A percentile compares a stretch with the other conserved stretches of the same genome.
These are phyloP conservation scores for Penicillium bialowiezense DNA, from an alignment of 495 filamentous ascomycete species.

Conservation along the genomic window DNA sequence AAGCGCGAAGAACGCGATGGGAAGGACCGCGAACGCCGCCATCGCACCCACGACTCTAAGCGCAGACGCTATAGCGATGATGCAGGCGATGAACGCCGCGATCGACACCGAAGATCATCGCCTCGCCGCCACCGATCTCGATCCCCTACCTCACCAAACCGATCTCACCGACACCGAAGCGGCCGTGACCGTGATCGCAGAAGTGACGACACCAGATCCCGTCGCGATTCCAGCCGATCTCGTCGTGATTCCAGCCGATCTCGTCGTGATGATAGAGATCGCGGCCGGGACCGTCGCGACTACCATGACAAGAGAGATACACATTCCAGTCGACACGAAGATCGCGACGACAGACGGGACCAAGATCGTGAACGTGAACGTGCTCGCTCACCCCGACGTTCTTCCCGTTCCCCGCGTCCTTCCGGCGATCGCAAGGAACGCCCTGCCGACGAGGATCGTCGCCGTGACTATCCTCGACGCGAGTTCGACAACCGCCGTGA, in stretches of 20 bases:
- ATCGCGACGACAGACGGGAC: constrained; percentile 29
- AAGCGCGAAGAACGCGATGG: constrained; percentile 40
- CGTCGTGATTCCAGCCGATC: constrained; percentile 9
- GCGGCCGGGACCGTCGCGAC: constrained; percentile 17
- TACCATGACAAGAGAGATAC: constrained; percentile 13
- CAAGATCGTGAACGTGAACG: constrained; percentile 10
- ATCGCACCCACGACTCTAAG: constrained; percentile 24
- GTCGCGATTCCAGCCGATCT: too few species aligned
- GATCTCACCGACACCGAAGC: constrained; percentile 28
- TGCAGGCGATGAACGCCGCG: constrained; percentile 25
- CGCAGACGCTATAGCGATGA: constrained; percentile 30
- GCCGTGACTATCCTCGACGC: constrained; percentile 18
- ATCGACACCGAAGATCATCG: constrained; percentile 19
- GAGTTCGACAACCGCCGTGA: constrained; percentile 17
- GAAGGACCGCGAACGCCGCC: constrained; percentile 15
- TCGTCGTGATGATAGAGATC: constrained; percentile 25
- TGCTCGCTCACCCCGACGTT: constrained; percentile 5
- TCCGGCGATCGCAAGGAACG: constrained; percentile 12
- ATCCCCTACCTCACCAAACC: constrained; percentile 28
- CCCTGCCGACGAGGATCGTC: constrained; percentile 2
- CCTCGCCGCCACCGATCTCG: constrained; percentile 35
- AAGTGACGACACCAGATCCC: constrained; percentile 13
- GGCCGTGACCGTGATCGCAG: constrained; percentile 27
- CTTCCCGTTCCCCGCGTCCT: constrained; percentile 10
- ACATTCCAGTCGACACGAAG: constrained; percentile 22